These are phyloP conservation scores for Pseudocercospora crystallina DNA, from an alignment of 2,329 filamentous ascomycete genomes.

Conservation along the genomic window DNA sequence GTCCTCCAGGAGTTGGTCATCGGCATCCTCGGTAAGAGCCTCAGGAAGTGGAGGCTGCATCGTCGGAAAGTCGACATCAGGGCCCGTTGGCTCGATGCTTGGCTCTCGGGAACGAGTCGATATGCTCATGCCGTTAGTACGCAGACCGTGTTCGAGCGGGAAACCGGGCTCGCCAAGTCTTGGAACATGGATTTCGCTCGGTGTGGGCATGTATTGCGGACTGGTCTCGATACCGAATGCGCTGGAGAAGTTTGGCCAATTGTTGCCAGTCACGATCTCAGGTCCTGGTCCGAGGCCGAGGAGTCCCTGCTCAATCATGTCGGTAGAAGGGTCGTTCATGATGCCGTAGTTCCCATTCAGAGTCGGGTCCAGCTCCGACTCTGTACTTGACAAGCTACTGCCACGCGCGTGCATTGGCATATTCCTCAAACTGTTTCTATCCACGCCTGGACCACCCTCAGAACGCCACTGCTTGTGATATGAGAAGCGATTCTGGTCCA, in stretches of 20 bases:
- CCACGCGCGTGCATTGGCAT: slow-evolving; percentile 35
- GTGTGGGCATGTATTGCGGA: slow-evolving; percentile 11
- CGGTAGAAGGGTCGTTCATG: slow-evolving; percentile 14
- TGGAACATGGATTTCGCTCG: slow-evolving; percentile 9
- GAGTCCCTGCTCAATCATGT: slow-evolving; percentile 10
- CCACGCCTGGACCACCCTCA: slow-evolving; percentile 30
- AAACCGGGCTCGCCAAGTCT: slow-evolving; percentile 17
- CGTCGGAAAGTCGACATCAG: slow-evolving; percentile 31
- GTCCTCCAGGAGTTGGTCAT: slow-evolving; percentile 27
- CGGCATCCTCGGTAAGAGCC: slow-evolving; percentile 32
- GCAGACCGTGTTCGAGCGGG: slow-evolving; percentile 12
- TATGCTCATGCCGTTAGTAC: slow-evolving; percentile 15
- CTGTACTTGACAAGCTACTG: slow-evolving; percentile 34
- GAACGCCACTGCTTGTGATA: slow-evolving; percentile 38
- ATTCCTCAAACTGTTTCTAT: slow-evolving; percentile 30
- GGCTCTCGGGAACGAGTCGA: slow-evolving; percentile 20
- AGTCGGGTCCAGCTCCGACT: slow-evolving; percentile 28
- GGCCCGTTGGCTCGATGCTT: slow-evolving; percentile 18
- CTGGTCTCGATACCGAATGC: slow-evolving; percentile 19
- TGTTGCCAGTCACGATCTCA: slow-evolving; percentile 8
- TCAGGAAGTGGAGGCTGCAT: slow-evolving; percentile 31
- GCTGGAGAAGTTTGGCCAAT: slow-evolving; percentile 23
- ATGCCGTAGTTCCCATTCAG: slow-evolving; percentile 2
- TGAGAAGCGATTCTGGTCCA: slow-evolving; percentile 35
- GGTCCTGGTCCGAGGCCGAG: slow-evolving; percentile 1